Percentiles rank a stretch among this genome's conserved stretches.
Conservation (phyloP, 2,329 filamentous ascomycete genomes). For the Pyrenophora tritici-repentis region DNA sequence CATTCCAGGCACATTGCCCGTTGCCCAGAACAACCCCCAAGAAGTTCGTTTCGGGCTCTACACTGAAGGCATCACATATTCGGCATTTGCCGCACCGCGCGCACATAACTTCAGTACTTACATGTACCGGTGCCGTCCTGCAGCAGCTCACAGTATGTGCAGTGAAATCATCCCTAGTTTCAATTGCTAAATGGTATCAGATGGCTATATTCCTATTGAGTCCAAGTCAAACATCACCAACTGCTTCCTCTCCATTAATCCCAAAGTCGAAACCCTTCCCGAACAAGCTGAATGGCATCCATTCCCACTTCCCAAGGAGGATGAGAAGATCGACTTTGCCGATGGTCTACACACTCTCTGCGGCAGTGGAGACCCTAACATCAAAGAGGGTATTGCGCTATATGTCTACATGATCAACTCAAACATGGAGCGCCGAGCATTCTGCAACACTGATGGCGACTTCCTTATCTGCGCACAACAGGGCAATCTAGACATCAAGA, state of each 20-base stretch:
- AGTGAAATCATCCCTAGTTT: background rate
- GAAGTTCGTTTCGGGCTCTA: slow-evolving; percentile 52
- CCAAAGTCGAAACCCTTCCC: slow-evolving; percentile 54
- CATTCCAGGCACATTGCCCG: slow-evolving; percentile 51
- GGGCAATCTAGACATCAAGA: slow-evolving; percentile 46
- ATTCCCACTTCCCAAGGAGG: slow-evolving; percentile 46
- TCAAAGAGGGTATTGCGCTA: slow-evolving; percentile 55
- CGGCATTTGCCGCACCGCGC: slow-evolving; percentile 51
- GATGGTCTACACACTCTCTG: slow-evolving; percentile 57
- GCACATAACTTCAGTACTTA: slow-evolving; percentile 51
- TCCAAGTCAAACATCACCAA: slow-evolving; percentile 45
- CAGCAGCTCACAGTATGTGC: slow-evolving; percentile 49
- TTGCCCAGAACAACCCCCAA: slow-evolving; percentile 52
- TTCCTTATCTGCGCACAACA: slow-evolving; percentile 46
- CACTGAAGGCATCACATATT: slow-evolving; percentile 53
- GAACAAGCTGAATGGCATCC: slow-evolving; percentile 57
- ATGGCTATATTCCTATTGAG: slow-evolving; percentile 34
- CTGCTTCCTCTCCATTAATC: slow-evolving; percentile 56
- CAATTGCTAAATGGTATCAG: slow-evolving; percentile 18
- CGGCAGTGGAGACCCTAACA: slow-evolving; percentile 58
- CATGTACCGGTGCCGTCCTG: slow-evolving; percentile 52
- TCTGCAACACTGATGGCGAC: slow-evolving; percentile 52
- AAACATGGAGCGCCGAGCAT: slow-evolving; percentile 54
- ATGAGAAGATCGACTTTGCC: slow-evolving; percentile 53
- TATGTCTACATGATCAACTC: slow-evolving; percentile 57